Percentiles rank a stretch among this genome's conserved stretches.
phyloP scores from a whole-genome alignment of 2,329 filamentous ascomycete species.

The Dendrostoma leiphaemia region DNA sequence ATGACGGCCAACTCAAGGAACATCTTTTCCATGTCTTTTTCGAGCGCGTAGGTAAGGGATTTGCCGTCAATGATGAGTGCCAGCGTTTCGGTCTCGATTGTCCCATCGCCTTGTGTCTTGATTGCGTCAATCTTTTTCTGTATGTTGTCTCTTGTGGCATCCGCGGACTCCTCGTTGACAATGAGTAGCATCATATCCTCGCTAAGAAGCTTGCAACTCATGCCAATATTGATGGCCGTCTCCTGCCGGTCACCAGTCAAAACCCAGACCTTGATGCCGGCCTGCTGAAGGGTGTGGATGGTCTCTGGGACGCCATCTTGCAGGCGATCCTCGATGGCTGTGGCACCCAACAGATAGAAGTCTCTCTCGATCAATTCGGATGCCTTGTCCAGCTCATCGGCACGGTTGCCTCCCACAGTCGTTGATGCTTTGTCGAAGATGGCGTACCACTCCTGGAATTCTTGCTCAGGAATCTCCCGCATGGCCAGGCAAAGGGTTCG shows the following conservation, averaged over 20 bases:
- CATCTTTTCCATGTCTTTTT: slow-evolving; percentile 88
- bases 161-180: slow-evolving; percentile 83
- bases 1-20: slow-evolving; percentile 91
- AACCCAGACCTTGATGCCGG: slow-evolving; percentile 98
- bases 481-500: slow-evolving; percentile 92
- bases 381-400: slow-evolving; percentile 94
- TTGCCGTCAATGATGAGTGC: slow-evolving; percentile 96
- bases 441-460: slow-evolving; percentile 83
- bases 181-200: slow-evolving; percentile 99
- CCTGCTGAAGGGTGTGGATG: slow-evolving; percentile 93
- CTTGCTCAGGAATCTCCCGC: slow-evolving; percentile 86
- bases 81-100: slow-evolving; percentile 78
- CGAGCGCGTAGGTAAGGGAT: slow-evolving; percentile 87
- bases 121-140: slow-evolving; percentile 93
- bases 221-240: slow-evolving; percentile 98
- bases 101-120: slow-evolving; percentile 73
- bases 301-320: slow-evolving; percentile 98
- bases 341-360: slow-evolving; percentile 87
- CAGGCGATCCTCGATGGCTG: slow-evolving; percentile 93
- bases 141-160: slow-evolving; percentile 81
- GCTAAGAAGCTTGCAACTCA: slow-evolving; percentile 98
- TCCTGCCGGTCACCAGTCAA: slow-evolving; percentile 96
- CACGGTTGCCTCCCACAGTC: slow-evolving; percentile 87
- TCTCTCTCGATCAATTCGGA: slow-evolving; percentile 93
- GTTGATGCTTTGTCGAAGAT: slow-evolving; percentile 87